These are phyloP conservation scores for Berberis vulgaris DNA, from an alignment of 164 flowering plant species.

Conservation along the genomic window DNA sequence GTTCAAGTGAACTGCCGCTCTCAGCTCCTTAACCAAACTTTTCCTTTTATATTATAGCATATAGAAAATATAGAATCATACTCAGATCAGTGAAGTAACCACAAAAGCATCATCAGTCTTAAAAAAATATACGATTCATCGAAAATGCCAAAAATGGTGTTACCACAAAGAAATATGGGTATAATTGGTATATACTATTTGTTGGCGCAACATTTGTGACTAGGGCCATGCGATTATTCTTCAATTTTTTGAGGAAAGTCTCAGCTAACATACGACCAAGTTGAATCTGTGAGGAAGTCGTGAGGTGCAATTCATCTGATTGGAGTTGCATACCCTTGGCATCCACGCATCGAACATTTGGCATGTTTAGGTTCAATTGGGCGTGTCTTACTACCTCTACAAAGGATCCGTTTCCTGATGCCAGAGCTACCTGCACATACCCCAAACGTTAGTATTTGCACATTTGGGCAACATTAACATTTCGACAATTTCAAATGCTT, in stretches of 20 bases:
- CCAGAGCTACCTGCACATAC: constrained; percentile 60
- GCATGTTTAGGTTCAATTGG: constrained; percentile 40
- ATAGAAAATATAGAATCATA: too few relatives aligned
- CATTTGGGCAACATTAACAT: not conserved
- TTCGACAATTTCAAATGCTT: not conserved
- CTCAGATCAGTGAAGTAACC: too few relatives aligned
- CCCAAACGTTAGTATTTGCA: too few relatives aligned
- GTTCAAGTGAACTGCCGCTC: too few relatives aligned
- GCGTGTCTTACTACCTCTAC: constrained; percentile 63
- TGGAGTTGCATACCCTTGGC: constrained; percentile 57
- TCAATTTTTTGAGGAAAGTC: constrained; percentile 38
- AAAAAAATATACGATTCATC: too few relatives aligned
- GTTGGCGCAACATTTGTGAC: too few relatives aligned
- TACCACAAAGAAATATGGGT: too few relatives aligned
- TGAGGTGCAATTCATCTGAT: constrained; percentile 57
- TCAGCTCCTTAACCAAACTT: too few relatives aligned
- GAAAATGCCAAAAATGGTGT: too few relatives aligned
- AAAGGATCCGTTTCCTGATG: constrained; percentile 50
- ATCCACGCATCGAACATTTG: constrained; percentile 61
- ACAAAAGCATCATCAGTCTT: too few relatives aligned
- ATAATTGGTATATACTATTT: too few relatives aligned
- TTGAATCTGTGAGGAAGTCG: constrained; percentile 49
- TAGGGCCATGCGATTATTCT: not conserved
- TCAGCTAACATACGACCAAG: constrained; percentile 55
- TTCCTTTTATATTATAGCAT: too few relatives aligned